Conservation (phyloP, 31 red algal genomes). For the Porphyra umbilicalis region DNA sequence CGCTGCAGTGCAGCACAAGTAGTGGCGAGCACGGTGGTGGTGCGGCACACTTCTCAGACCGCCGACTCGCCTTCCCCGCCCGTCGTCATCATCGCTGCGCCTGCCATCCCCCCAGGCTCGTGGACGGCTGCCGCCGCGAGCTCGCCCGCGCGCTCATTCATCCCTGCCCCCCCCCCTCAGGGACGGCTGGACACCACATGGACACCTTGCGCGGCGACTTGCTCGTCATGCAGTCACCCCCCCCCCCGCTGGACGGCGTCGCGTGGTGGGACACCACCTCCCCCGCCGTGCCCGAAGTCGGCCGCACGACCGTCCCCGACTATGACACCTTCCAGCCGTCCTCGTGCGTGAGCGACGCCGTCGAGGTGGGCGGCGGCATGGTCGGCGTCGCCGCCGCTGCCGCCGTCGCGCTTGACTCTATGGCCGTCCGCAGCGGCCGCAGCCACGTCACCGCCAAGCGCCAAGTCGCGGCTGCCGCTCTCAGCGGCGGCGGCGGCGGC, state of each 20-base stretch:
- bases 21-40: neutral
- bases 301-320: neutral
- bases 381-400: neutral
- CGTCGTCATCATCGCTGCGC: too few species aligned
- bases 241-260: neutral
- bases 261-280: neutral
- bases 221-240: neutral
- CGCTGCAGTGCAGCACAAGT: too few species aligned
- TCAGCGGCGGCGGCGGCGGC: neutral
- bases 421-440: neutral
- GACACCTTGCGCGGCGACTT: neutral
- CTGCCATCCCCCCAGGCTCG: too few species aligned
- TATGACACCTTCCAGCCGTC: neutral
- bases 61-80: too few species aligned
- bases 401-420: neutral
- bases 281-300: neutral
- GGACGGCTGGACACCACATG: too few species aligned
- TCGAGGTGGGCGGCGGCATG: neutral
- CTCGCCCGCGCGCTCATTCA: neutral
- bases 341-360: neutral
- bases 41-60: neutral
- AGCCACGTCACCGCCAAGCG: neutral
- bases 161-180: neutral
- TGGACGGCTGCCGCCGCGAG: neutral
- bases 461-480: neutral